Evolutionary conservation across 345 rosid species (phyloP).

Genomic region (Bruguiera parviflora): DNA sequence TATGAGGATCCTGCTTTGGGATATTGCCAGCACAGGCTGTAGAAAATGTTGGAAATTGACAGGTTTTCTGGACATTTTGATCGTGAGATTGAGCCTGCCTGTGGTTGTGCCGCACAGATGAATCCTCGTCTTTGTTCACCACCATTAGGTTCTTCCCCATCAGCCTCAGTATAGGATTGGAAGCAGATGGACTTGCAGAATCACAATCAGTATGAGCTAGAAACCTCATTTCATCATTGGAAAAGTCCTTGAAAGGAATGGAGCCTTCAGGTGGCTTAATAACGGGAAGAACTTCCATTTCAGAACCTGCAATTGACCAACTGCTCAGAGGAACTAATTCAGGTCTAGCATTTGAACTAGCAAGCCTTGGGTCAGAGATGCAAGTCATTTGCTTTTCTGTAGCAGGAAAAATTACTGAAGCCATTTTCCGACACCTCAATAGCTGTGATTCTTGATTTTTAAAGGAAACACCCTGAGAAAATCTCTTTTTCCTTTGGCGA

Average conservation of each 20-base stretch:
- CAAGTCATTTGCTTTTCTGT: slow-evolving; percentile 28
- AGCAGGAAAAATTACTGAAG: slow-evolving; percentile 38
- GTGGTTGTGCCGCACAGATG: slow-evolving; percentile 30
- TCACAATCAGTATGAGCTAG: slow-evolving; percentile 33
- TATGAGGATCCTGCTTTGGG: slow-evolving; percentile 22
- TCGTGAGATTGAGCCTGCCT: slow-evolving; percentile 34
- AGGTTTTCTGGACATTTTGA: slow-evolving; percentile 22
- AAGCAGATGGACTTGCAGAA: slow-evolving; percentile 66
- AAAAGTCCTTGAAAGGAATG: slow-evolving; percentile 32
- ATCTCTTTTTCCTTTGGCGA: slow-evolving; percentile 82
- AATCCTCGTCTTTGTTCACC: slow-evolving; percentile 72
- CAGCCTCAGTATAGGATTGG: slow-evolving; percentile 76
- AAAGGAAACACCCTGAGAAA: slow-evolving; percentile 36
- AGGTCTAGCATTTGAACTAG: slow-evolving; percentile 36
- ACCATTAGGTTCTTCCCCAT: slow-evolving; percentile 98
- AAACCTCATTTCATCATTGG: slow-evolving; percentile 32
- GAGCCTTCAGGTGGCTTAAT: slow-evolving; percentile 24
- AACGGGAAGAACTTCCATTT: slow-evolving; percentile 29
- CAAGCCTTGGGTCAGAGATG: slow-evolving; percentile 24
- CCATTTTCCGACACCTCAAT: slow-evolving; percentile 47
- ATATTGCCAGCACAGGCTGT: slow-evolving; percentile 24
- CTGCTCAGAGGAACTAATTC: slow-evolving; percentile 35
- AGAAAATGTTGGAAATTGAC: slow-evolving; percentile 36
- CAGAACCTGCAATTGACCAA: slow-evolving; percentile 37
- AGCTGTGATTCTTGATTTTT: slow-evolving; percentile 59